Percentiles rank a stretch among this genome's conserved stretches.
phyloP scores from a whole-genome alignment of 129 eudicot genomes.

The Arctium minus region DNA sequence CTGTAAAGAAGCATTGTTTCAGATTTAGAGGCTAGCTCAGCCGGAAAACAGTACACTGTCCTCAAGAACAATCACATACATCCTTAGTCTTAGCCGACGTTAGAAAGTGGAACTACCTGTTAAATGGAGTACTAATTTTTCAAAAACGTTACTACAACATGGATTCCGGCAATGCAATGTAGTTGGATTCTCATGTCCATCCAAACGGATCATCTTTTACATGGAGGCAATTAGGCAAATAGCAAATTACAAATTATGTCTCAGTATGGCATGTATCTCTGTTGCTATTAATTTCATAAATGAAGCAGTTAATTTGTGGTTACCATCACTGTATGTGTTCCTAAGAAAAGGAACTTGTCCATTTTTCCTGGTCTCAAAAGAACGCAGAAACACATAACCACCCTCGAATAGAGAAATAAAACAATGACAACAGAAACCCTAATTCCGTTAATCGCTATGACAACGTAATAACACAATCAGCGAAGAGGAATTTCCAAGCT shows the following conservation, averaged over 20 bases:
- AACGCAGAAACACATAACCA: too few species aligned
- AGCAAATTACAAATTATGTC: background rate
- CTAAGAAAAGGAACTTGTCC: too few species aligned
- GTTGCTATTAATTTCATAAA: background rate
- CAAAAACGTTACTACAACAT: background rate
- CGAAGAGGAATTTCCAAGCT: background rate
- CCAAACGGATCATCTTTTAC: background rate
- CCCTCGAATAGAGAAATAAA: background rate
- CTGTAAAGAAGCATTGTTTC: background rate
- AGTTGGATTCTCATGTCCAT: background rate
- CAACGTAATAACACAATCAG: background rate
- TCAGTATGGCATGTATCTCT: background rate
- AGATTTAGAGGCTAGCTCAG: background rate
- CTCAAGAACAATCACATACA: background rate
- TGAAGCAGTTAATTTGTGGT: background rate
- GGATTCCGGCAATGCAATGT: background rate
- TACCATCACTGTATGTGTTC: too few species aligned
- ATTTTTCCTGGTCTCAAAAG: too few species aligned
- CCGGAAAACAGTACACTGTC: background rate
- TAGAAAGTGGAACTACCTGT: background rate
- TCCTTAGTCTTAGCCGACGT: background rate
- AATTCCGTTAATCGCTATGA: background rate
- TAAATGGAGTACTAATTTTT: background rate
- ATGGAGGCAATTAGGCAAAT: background rate
- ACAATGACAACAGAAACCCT: slow-evolving; percentile 6